Base-by-base conservation (phyloP, 768 basidiomycete genomes). In the Mycena rebaudengoi region DNA sequence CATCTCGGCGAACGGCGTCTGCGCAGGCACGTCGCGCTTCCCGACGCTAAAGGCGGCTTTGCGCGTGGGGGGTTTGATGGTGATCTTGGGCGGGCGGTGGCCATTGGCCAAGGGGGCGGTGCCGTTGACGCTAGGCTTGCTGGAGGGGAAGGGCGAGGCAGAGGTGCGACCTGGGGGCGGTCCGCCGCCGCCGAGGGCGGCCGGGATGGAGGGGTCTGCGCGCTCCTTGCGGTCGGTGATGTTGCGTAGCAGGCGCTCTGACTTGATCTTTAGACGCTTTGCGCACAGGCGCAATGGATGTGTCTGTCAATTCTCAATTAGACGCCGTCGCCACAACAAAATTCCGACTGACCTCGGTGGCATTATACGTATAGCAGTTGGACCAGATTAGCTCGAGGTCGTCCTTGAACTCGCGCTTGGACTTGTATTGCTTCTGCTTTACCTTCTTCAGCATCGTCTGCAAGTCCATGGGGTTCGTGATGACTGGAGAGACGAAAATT, bases 321-420 rank as follows among this genome's bases (percentile, higher is more conserved):
- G 35, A 18, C 30, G 41, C 21, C 23, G 25, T 52, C 11, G 26
- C 23, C 43, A 20, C 29, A 21, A 18, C 6, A 29, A 26, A 13
- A 21, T 18, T 11, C 40, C 10, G n/a, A 84, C 91, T 63, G 69
- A 95, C 96, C 81, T 95, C 92, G 12, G 89, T 85, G 18, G 93
- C 90, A 75, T 99, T 99, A 76, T 99, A 99, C 6, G 85, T 88
- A 66, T 91, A 86, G 76, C 97, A 98, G 68, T 99, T 99, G 45
- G 88, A 88, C 98, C 98, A 99, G 68, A 99, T 98, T 64, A 98
- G 86, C 68, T 97, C 94, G 41, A 99, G 81, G 78, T 99, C 98
- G 62, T 93, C 91, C 66, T 91, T 91, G 78, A 99, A 99, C 70
- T 96, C 93, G 66, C 88, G 84, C 79, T 99, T 99, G 29, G 90